A percentile compares a stretch with the other conserved stretches of the same genome.
phyloP scores from a whole-genome alignment of 805 yeast species.

The Myxozyma monticola region DNA sequence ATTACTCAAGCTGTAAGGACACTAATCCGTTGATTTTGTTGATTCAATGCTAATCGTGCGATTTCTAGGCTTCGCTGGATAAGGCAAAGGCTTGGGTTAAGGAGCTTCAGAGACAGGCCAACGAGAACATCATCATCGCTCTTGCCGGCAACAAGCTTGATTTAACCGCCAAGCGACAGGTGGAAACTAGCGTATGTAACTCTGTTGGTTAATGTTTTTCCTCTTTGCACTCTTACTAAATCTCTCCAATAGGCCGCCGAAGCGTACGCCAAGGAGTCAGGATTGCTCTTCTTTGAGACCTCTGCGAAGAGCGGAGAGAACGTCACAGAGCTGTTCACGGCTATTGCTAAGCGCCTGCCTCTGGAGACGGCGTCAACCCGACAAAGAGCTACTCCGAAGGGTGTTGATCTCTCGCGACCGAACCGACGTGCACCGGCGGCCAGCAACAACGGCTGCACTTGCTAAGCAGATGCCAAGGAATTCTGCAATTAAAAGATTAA shows the following conservation, averaged over 20 bases:
- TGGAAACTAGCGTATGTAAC: conserved; percentile 39
- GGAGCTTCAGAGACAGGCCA: conserved; percentile 83
- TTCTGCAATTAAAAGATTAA: too few relatives aligned
- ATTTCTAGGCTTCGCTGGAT: conserved; percentile 59
- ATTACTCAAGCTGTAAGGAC: conserved; percentile 51
- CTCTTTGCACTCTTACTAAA: too few relatives aligned
- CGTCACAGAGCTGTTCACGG: conserved; percentile 49
- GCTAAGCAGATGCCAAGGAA: conserved; percentile 35
- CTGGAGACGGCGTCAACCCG: conserved; percentile 38
- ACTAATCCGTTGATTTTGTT: not conserved
- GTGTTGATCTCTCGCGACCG: conserved; percentile 37
- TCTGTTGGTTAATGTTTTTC: not conserved
- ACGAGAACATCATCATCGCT: conserved; percentile 70
- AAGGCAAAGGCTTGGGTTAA: conserved; percentile 90
- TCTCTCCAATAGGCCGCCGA: conserved; percentile 40
- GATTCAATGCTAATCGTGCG: conserved; percentile 32
- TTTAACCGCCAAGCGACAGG: conserved; percentile 51
- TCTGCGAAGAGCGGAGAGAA: conserved; percentile 75
- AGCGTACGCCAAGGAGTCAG: conserved; percentile 57
- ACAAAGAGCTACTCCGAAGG: conserved; percentile 36
- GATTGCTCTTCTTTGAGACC: conserved; percentile 54
- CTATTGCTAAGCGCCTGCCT: conserved; percentile 51
- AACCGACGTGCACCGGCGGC: conserved; percentile 32
- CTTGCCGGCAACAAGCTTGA: conserved; percentile 87
- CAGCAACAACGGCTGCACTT: conserved; percentile 39